Evolutionary conservation across 192 early-diverging fungal genomes (phyloP).

Genomic region (Rhizophagus prolifer): DNA sequence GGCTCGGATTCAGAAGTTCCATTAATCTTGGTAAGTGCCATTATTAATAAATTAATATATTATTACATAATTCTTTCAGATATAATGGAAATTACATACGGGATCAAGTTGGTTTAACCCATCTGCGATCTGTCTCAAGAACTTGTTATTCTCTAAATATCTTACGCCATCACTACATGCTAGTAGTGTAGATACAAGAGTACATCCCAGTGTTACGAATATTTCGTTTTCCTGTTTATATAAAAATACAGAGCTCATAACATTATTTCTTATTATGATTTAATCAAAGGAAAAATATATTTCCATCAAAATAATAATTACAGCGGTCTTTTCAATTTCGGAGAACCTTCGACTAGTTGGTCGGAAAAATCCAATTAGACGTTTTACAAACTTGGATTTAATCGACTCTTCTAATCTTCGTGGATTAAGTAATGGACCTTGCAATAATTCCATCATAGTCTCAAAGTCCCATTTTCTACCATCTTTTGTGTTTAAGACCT

Average conservation of each 20-base stretch:
- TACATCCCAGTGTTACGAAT: conserved; percentile 67
- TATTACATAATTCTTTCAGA: not conserved
- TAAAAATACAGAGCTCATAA: not conserved
- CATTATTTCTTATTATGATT: not conserved
- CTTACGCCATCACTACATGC: conserved; percentile 63
- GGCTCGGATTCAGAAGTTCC: conserved; percentile 50
- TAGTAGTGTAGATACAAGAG: conserved; percentile 66
- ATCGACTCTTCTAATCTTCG: conserved; percentile 74
- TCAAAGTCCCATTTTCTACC: conserved; percentile 81
- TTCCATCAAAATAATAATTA: not conserved
- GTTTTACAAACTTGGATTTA: conserved; percentile 70
- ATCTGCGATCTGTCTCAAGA: conserved; percentile 70
- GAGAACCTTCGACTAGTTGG: conserved; percentile 73
- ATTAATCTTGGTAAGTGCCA: conserved; percentile 38
- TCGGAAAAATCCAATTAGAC: conserved; percentile 70
- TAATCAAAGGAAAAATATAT: not conserved
- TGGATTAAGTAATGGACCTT: conserved; percentile 73
- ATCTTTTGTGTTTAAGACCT: conserved; percentile 72
- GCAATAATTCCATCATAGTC: conserved; percentile 68
- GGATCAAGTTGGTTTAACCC: conserved; percentile 76
- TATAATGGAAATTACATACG: conserved; percentile 44
- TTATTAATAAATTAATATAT: not conserved
- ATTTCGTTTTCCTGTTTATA: conserved; percentile 28
- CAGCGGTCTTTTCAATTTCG: conserved; percentile 34
- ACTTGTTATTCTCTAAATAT: conserved; percentile 67